phyloP scores from a whole-genome alignment of 2,329 filamentous ascomycete genomes.

The Fusarium foetens region DNA sequence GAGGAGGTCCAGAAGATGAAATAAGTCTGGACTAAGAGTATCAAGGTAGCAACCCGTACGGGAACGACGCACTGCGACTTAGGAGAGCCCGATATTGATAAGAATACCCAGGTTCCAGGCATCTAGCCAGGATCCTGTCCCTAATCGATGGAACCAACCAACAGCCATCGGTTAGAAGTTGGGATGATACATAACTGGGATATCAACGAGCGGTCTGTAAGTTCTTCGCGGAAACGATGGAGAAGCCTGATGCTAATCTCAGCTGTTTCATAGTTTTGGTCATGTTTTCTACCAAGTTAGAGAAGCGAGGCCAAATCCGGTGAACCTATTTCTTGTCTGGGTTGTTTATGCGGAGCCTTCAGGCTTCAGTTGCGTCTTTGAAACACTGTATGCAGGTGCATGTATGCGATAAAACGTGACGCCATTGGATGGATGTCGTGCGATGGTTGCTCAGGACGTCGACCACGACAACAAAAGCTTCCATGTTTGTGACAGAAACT shows the following conservation, averaged over 20 bases:
- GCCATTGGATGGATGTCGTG: not conserved
- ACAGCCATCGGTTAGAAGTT: constrained; percentile 20
- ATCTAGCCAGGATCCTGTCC: constrained; percentile 6
- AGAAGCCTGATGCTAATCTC: constrained; percentile 12
- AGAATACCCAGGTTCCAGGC: constrained; percentile 1
- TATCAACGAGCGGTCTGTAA: constrained; percentile 25
- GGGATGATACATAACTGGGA: constrained; percentile 31
- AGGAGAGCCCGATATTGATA: constrained; percentile 26
- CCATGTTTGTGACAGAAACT: constrained; percentile 31
- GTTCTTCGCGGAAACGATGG: constrained; percentile 1
- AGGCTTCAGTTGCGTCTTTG: constrained; percentile 13
- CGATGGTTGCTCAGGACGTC: constrained; percentile 7
- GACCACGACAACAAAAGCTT: constrained; percentile 3
- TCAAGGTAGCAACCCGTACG: constrained; percentile 36
- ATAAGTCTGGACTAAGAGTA: constrained; percentile 23
- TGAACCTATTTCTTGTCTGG: not conserved
- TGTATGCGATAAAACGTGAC: not conserved
- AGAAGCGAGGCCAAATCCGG: not conserved
- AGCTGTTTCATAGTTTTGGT: constrained; percentile 2
- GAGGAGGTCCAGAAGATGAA: constrained; percentile 32
- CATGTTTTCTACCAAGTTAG: constrained; percentile 2
- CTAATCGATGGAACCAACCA: constrained; percentile 18
- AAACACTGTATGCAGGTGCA: constrained; percentile 21
- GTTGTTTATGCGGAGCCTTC: constrained; percentile 16
- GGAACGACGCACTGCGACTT: constrained; percentile 32